Evolutionary conservation across 148 eudicot species (phyloP), one percentile per base, ranked within the genome.

Genomic region (Diospyros kaki): DNA sequence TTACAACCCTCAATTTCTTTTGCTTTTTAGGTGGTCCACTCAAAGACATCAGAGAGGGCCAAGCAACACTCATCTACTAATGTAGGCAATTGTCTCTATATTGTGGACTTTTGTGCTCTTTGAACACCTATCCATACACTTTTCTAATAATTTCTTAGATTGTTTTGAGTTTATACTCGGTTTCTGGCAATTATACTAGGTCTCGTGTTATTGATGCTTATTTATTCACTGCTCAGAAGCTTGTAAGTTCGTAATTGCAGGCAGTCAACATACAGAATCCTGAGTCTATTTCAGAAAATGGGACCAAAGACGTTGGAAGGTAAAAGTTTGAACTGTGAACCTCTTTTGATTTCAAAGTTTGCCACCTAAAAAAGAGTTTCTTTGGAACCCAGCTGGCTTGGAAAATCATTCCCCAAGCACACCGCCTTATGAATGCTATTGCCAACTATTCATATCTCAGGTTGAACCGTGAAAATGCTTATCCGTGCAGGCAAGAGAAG

Each of bases 31-130:
- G 92, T 82, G 69, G 89, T 89, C 78, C 89, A 88, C 77, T 79
- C 87, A 41, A 90, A 86, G 82, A 89, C 89, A 43, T 85, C 84
- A 64, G 92, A 89, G 78, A 85, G 91, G 78, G 91, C 88, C 66
- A 81, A 81, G 78, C 95, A 87, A 46, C 88, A 85, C 60, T 67
- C 76, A 42, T 71, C 89, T 40, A 76, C 83, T 46, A 84, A 79
- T 77, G 89, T 86, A 85, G 77, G 85, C 70, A 63, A 64, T 59
- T 17, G 41, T 46, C 28, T 28, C 28, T 28, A 28, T 28, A 28
- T 28, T 28, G 28, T 28, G 28, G 28, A 28, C 28, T 28, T 28
- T 28, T 28, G 28, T 28, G 28, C 28, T 28, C 28, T 28, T 28
- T 28, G 28, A 0, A 28, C 28, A 28, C 28, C 28, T 28, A 28